Conservation (phyloP, 2,329 filamentous ascomycete genomes). For the Diplodia intermedia region DNA sequence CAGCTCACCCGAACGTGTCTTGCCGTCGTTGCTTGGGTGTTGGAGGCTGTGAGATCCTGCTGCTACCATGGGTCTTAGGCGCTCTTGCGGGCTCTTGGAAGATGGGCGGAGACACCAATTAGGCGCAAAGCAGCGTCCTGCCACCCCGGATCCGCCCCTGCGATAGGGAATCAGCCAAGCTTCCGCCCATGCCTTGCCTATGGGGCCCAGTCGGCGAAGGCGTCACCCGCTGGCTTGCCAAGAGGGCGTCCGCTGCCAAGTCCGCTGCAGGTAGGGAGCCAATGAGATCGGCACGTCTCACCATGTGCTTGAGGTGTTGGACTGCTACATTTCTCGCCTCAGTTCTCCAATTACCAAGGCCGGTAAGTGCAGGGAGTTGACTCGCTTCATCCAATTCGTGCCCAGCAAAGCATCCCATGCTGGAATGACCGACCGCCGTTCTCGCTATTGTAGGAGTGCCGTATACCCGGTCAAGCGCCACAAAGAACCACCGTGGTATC, state of each 20-base stretch:
- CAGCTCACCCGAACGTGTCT: slow-evolving; percentile 1
- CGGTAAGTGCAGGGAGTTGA: not conserved
- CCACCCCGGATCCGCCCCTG: not conserved
- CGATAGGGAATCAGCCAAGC: slow-evolving; percentile 10
- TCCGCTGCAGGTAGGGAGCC: slow-evolving; percentile 15
- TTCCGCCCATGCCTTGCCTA: slow-evolving; percentile 6
- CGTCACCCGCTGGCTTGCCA: slow-evolving; percentile 17
- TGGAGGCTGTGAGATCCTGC: not conserved
- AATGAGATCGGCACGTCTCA: slow-evolving; percentile 19
- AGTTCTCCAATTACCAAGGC: not conserved
- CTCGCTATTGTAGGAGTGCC: slow-evolving; percentile 1
- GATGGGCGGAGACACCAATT: slow-evolving; percentile 4
- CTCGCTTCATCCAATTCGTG: not conserved
- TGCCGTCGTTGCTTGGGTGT: slow-evolving; percentile 9
- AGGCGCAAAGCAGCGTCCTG: not conserved
- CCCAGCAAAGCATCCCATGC: not conserved
- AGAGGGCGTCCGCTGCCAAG: slow-evolving; percentile 25
- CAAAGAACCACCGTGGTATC: not conserved
- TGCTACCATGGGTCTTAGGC: not conserved
- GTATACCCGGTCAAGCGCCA: not conserved
- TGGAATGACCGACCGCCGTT: not conserved
- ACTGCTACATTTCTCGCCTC: slow-evolving; percentile 24
- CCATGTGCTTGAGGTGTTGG: slow-evolving; percentile 19
- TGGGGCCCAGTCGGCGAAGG: slow-evolving; percentile 11
- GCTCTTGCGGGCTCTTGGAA: slow-evolving; percentile 17